Conservation (phyloP, 1,284 basidiomycete species). For the Marasmius fiardii region DNA sequence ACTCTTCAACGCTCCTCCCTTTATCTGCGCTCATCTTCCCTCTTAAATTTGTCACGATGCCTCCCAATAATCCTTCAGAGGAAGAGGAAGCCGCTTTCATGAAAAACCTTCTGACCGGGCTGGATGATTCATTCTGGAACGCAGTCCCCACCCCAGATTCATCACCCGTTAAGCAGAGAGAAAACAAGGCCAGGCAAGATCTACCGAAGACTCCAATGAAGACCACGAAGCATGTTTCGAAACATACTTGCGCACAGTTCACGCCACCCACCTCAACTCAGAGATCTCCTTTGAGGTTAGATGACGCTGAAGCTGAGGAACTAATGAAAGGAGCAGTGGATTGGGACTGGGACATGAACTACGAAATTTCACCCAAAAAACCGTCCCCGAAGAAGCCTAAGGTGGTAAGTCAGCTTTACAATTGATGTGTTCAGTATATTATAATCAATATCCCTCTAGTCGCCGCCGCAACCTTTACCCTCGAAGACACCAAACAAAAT, state of each 20-base stretch:
- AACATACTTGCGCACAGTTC: background rate
- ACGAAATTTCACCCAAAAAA: slow-evolving; percentile 28
- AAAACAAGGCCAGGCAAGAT: slow-evolving; percentile 8
- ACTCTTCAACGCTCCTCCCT: no score
- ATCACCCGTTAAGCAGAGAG: slow-evolving; percentile 20
- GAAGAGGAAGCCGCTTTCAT: slow-evolving; percentile 45
- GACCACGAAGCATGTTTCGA: slow-evolving; percentile 8
- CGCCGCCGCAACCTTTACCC: background rate
- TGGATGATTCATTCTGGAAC: slow-evolving; percentile 45
- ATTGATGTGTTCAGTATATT: background rate
- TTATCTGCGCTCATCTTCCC: no score
- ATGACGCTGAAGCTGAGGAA: slow-evolving; percentile 16
- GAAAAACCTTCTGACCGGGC: slow-evolving; percentile 39
- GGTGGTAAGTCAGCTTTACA: background rate
- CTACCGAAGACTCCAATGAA: background rate
- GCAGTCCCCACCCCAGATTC: slow-evolving; percentile 33
- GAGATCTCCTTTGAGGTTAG: slow-evolving; percentile 14
- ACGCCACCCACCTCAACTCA: slow-evolving; percentile 6
- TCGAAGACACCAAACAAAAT: slow-evolving; percentile 17
- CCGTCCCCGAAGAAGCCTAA: slow-evolving; percentile 8
- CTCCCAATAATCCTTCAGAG: slow-evolving; percentile 1
- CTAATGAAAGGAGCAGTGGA: background rate
- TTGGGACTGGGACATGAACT: slow-evolving; percentile 47
- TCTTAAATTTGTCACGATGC: background rate
- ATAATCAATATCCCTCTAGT: background rate